These are phyloP conservation scores for Cucurbita maxima DNA, from an alignment of 306 rosid genomes.

Conservation along the genomic window DNA sequence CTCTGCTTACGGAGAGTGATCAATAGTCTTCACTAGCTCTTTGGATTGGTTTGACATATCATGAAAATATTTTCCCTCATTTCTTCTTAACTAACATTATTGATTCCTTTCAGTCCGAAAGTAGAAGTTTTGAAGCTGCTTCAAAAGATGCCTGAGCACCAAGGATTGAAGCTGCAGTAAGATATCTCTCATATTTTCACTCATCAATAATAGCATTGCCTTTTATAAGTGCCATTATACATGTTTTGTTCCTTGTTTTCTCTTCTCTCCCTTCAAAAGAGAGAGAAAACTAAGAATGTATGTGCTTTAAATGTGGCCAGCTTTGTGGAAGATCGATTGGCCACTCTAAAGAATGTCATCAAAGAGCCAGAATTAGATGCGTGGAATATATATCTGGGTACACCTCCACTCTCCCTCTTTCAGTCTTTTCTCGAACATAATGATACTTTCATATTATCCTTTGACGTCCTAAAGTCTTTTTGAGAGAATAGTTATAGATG, in stretches of 20 bases:
- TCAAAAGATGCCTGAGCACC: conserved; percentile 69
- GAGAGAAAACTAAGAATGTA: conserved; percentile 11
- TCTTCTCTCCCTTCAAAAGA: neutral
- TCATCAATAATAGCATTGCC: neutral
- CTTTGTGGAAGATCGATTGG: conserved; percentile 79
- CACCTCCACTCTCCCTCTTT: neutral
- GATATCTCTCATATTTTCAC: conserved; percentile 11
- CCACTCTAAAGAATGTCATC: conserved; percentile 69
- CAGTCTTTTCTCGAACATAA: neutral
- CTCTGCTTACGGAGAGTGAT: no score
- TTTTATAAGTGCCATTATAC: neutral
- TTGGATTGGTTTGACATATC: neutral
- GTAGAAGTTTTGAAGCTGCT: conserved; percentile 72
- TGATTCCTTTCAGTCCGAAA: conserved; percentile 44
- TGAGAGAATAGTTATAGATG: neutral
- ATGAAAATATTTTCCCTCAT: neutral
- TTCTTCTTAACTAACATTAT: neutral
- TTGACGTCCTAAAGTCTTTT: neutral
- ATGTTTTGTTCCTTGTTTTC: neutral
- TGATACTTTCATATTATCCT: neutral
- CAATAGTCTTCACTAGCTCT: neutral
- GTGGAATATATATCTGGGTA: conserved; percentile 85
- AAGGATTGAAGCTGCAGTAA: conserved; percentile 72
- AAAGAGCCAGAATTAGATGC: conserved; percentile 70
- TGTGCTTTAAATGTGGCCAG: conserved; percentile 21